Base-by-base conservation (phyloP, 2,329 filamentous ascomycete species). In the Pezicula carpinea region DNA sequence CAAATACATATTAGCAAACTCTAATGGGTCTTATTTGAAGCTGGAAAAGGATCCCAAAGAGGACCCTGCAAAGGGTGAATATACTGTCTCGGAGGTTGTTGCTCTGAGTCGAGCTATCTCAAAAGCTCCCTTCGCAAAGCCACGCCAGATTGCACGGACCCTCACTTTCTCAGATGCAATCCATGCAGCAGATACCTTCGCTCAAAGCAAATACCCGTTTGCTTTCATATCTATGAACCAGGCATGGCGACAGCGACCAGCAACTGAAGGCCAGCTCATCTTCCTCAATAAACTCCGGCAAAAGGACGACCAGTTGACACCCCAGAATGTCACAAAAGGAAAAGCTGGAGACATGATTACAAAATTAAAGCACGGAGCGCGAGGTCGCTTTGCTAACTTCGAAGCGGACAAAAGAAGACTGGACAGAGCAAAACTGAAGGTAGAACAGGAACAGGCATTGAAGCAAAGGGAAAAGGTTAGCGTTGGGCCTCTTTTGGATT, bases 261-360 rank as follows among this genome's bases (percentile, higher is more conserved):
- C 93, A 1, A 78, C 79, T 2, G 68, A 78, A 3, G 77, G 76
- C 4, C 82, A 93, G 63, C 64, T 95, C 1, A 70, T 76, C 31
- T 84, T 87, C 46, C 64, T 93, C 44, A 89, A 90, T 60, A 85
- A 81, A 59, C 59, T 83, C 3, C 73, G 83, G 7, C 67, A 67
- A 1, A 68, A 76, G 44, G 66, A 72, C n/a, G 69, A 82, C 22
- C 69, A 76, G 44, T 61, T 90, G 43, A 74, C 69, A 1, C 56
- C 67, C 0, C 67, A 69, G 0, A 75, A 82, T 22, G 59, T 95
- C 48, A 90, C 79, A 13, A 93, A 91, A 61, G 92, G 92, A 6
- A 82, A 81, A 62, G 91, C 90, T 4, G 77, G 77, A 4, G 91
- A 96, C 63, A 91, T 95, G 85, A 95, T 97, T 54, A 95, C 89